Percentiles rank a stretch among this genome's conserved stretches.
These are phyloP conservation scores for Aspergillus sp. DNA, from an alignment of 2,329 filamentous ascomycete genomes.

Conservation along the genomic window DNA sequence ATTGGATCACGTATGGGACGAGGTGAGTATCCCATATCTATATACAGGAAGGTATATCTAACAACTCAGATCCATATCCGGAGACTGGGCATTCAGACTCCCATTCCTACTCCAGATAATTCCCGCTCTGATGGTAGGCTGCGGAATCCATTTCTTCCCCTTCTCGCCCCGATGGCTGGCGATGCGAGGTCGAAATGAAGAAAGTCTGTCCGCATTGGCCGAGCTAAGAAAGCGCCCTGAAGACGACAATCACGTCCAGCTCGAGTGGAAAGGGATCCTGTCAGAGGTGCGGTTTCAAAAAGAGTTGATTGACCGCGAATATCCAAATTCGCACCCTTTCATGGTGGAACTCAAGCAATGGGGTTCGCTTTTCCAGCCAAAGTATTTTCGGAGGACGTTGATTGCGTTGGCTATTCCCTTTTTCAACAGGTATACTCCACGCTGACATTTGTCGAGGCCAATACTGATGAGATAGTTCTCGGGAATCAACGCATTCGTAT, in stretches of 20 bases:
- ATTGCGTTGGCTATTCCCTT: too few species aligned
- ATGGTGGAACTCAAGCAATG: too few species aligned
- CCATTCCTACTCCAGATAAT: conserved; percentile 45
- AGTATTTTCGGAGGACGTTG: too few species aligned
- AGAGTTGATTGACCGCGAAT: too few species aligned
- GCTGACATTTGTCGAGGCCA: too few species aligned
- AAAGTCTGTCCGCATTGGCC: conserved; percentile 39
- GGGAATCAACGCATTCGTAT: conserved; percentile 45
- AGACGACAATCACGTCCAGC: conserved; percentile 43
- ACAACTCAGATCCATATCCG: too few species aligned
- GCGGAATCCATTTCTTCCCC: conserved; percentile 40
- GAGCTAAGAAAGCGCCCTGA: conserved; percentile 44
- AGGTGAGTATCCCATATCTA: conserved; percentile 11
- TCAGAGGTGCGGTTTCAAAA: conserved; percentile 49
- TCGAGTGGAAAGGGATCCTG: conserved; percentile 44
- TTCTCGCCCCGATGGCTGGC: conserved; percentile 51
- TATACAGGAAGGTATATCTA: too few species aligned
- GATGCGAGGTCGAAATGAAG: conserved; percentile 38
- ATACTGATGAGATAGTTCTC: too few species aligned
- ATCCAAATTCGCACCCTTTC: too few species aligned
- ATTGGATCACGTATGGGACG: conserved; percentile 45
- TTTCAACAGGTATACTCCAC: too few species aligned
- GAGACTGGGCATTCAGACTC: conserved; percentile 42
- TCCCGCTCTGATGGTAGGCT: conserved; percentile 25
- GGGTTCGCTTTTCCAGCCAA: too few species aligned